A percentile compares a stretch with the other conserved stretches of the same genome.
Conservation (phyloP, 352 stramenopile species). For the Globisporangium paroecandrum region DNA sequence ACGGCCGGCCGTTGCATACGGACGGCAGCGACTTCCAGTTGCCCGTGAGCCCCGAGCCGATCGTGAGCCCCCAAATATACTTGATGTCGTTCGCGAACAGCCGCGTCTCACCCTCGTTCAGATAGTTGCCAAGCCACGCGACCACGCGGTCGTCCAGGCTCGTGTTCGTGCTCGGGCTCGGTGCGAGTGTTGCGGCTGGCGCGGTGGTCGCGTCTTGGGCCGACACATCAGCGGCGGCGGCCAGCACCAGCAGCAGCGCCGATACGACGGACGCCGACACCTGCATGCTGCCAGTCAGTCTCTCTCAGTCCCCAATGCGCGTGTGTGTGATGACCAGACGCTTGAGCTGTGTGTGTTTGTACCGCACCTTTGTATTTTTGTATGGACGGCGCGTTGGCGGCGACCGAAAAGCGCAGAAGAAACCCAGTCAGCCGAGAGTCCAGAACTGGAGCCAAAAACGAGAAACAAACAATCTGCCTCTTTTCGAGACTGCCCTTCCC, state of each 20-base stretch:
- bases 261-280: not conserved
- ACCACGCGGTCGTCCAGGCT: constrained; percentile 40
- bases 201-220: constrained; percentile 7
- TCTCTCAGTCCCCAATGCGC: not conserved
- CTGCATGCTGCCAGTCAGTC: constrained; percentile 1
- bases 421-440: not conserved
- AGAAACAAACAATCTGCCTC: not conserved
- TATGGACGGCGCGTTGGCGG: not conserved
- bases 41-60: constrained; percentile 42
- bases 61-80: constrained; percentile 42
- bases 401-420: not conserved
- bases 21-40: constrained; percentile 52
- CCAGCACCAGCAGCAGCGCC: not conserved
- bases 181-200: not conserved
- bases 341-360: not conserved
- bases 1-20: constrained; percentile 45
- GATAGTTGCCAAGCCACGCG: constrained; percentile 50
- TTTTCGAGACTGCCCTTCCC: not conserved
- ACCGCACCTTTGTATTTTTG: not conserved
- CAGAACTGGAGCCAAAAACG: not conserved
- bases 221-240: not conserved
- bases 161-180: constrained; percentile 11
- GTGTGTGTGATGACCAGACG: not conserved
- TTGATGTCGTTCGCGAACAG: constrained; percentile 63
- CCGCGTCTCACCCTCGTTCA: constrained; percentile 48